Conservation (phyloP, 495 filamentous ascomycete species). For the Talaromyces thailandensis region DNA sequence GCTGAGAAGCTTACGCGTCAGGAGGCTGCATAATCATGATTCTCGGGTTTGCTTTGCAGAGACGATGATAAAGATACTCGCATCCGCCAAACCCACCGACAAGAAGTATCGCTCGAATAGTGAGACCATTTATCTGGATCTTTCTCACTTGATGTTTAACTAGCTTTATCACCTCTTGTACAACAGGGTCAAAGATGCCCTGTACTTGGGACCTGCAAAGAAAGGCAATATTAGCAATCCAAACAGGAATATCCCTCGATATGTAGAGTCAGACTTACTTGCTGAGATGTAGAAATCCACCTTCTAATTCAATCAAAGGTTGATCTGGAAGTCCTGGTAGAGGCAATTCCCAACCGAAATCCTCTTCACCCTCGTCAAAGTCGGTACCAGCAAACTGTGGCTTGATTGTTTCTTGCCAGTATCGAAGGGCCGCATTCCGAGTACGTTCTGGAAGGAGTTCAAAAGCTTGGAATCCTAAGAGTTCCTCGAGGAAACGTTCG, state of each 20-base stretch:
- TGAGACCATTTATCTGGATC: constrained; percentile 23
- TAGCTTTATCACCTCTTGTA: constrained; percentile 47
- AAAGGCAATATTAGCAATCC: neutral
- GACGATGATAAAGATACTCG: constrained; percentile 51
- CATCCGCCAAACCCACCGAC: constrained; percentile 66
- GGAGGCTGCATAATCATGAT: constrained; percentile 52
- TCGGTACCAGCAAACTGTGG: neutral
- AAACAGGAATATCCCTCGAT: neutral
- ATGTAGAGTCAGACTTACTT: constrained; percentile 7
- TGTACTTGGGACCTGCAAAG: constrained; percentile 28
- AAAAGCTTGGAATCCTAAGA: constrained; percentile 14
- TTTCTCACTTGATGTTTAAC: constrained; percentile 48
- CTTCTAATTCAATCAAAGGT: constrained; percentile 2
- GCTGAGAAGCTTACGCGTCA: constrained; percentile 41
- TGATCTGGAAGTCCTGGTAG: constrained; percentile 15
- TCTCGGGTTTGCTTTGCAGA: constrained; percentile 30
- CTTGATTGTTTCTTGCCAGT: constrained; percentile 23
- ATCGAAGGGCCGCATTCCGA: neutral
- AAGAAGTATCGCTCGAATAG: constrained; percentile 49
- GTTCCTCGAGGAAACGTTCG: too few relatives aligned
- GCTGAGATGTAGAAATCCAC: constrained; percentile 13
- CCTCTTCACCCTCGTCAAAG: neutral
- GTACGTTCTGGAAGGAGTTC: constrained; percentile 1
- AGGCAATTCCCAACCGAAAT: neutral
- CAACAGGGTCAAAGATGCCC: constrained; percentile 48